Evolutionary conservation across 108 stramenopile genomes (phyloP), one percentile per base, ranked within the genome.

Genomic region (Nitzschia putrida): DNA sequence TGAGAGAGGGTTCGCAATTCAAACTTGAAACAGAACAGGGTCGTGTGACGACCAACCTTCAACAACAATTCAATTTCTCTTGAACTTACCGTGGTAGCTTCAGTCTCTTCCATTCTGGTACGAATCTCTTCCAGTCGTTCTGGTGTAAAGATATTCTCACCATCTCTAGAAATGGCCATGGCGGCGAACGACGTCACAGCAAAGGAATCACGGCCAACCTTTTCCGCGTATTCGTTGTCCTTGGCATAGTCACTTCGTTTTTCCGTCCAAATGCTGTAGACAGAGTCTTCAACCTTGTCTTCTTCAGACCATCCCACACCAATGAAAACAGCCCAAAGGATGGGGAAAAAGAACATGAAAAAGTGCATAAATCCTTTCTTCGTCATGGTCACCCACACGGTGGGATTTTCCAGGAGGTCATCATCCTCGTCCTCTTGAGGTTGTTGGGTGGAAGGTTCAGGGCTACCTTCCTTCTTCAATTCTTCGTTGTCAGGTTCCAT

Each of bases 201-300:
- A 40, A 69, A 37, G 8, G 42, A 45, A 24, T 70, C 66, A 7
- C 22, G 44, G 4, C 67, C 68, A 24, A 63, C 39, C 9, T 56
- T 8, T 23, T 45, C 56, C 0, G 63, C 63, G 39, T 81, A 81
- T 18, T 81, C 74, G 39, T 40, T 39, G 42, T 81, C 74, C 22
- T 71, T 55, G 44, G 60, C 61, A 59, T 61, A 72, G 3, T 56
- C 38, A 21, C 71, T 58, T 25, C 49, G 18, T 8, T 49, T 42
- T 0, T 43, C 65, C 44, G 72, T 72, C 80, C 80, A 81, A 53
- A 81, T 81, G 3, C 61, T 29, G 18, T 37, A 18, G 23, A 81
- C 80, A 8, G 66, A n/a, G 1, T 72, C 64, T 68, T 81, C 80
- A 22, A 81, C 55, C 20, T 52, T 53, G 43, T 81, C 80, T 0